A percentile compares a stretch with the other conserved stretches of the same genome.
phyloP scores from a whole-genome alignment of 768 basidiomycete species.

The Suillus americanus region DNA sequence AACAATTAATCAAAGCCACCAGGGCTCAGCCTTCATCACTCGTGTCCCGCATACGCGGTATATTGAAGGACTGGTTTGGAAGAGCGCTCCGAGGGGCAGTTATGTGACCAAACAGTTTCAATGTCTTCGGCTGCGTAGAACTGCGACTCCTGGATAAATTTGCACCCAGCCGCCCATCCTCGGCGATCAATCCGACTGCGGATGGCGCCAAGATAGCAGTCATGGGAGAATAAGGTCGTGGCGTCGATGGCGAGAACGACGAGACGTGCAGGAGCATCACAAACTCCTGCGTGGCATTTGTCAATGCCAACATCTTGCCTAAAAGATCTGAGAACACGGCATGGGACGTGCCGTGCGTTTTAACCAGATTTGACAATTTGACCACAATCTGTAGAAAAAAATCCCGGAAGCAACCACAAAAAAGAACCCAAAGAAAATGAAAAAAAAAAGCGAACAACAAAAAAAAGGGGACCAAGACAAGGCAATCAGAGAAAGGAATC shows the following conservation, averaged over 20 bases:
- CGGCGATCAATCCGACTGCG: conserved; percentile 25
- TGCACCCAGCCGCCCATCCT: conserved; percentile 51
- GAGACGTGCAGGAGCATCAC: conserved; percentile 85
- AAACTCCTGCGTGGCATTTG: conserved; percentile 84
- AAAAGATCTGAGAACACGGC: conserved; percentile 63
- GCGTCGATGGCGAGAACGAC: conserved; percentile 63
- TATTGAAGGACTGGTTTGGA: conserved; percentile 47
- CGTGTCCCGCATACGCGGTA: conserved; percentile 28
- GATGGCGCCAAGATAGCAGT: conserved; percentile 27
- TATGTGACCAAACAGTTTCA: conserved; percentile 35
- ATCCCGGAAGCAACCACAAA: no score
- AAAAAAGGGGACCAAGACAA: no score
- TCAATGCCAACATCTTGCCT: conserved; percentile 71
- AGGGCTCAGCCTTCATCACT: conserved; percentile 33
- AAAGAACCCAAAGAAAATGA: no score
- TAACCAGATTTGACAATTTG: conserved; percentile 72
- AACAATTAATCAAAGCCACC: conserved; percentile 7
- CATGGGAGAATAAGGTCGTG: conserved; percentile 63
- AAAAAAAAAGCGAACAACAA: no score
- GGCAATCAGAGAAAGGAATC: conserved; percentile 13
- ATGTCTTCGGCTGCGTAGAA: conserved; percentile 45
- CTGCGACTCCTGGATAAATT: conserved; percentile 62
- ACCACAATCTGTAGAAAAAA: conserved; percentile 59
- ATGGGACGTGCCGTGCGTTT: conserved; percentile 54
- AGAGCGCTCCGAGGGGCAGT: conserved; percentile 51